Evolutionary conservation across 2,329 filamentous ascomycete species (phyloP), one percentile per base, ranked within the genome.

Genomic region (Cercospora canescens): DNA sequence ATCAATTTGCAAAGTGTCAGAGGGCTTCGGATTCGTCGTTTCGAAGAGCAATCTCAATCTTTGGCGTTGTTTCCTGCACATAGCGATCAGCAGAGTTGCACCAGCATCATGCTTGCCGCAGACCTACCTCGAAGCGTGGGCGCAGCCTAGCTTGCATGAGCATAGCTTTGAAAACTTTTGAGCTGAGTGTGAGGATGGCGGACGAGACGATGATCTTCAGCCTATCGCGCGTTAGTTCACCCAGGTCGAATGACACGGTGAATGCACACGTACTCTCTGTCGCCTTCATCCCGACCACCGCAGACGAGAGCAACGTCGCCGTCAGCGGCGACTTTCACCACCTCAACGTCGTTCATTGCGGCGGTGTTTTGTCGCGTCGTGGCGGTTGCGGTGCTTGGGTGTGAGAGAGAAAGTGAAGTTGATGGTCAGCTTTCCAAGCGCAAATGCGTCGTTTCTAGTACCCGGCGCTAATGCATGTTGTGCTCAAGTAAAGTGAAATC

Each of bases 241-340:
- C 35, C 35, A 14, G 8, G 35, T 14, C 12, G 11, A 37, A 37
- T 14, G 12, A 4, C 12, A n/a, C 14, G 35, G 3, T 39, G 12
- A 5, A 39, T 14, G 14, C 6, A 14, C 7, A n/a, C 35, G 35
- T 6, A 39, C 41, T 45, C n/a, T 4, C 6, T 45, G 41, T 6
- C 11, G 45, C 45, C 24, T 50, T 34, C n/a, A 1, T 24, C 3
- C 11, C 14, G 3, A 32, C 7, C 28, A 7, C 62, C 62, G 5
- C 57, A 61, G n/a, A 52, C 3, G 6, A 67, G 21, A 14, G 60
- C 6, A 16, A 64, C 64, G 16, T 62, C 41, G 30, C 65, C 78
- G 80, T 84, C 81, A 1, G 80, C 78, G 57, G 76, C 73, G 70
- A 83, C 50, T 14, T 65, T 37, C 14, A 65, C 24, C n/a, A 64